A percentile compares a stretch with the other conserved stretches of the same genome.
phyloP scores from a whole-genome alignment of 2,329 filamentous ascomycete genomes.

The Zasmidium cellare region DNA sequence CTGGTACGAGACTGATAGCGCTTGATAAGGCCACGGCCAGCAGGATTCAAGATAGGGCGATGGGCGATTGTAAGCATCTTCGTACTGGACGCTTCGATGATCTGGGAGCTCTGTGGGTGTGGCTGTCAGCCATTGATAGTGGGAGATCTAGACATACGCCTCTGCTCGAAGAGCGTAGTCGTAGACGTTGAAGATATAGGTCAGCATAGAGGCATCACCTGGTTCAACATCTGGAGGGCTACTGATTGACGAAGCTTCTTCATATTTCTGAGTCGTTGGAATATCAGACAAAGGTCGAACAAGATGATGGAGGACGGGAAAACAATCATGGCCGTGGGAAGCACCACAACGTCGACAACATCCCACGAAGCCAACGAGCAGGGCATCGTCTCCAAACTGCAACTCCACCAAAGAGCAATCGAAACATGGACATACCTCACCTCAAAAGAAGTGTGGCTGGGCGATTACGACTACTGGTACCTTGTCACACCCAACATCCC shows the following conservation, averaged over 20 bases:
- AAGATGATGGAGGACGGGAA: neutral
- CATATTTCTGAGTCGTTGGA: no score
- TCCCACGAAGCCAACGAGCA: neutral
- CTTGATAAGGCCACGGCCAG: no score
- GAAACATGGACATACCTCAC: conserved; percentile 3
- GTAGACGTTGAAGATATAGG: no score
- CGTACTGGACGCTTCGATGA: neutral
- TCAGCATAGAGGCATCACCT: no score
- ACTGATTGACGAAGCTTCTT: no score
- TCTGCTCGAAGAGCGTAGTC: no score
- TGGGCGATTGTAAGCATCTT: neutral
- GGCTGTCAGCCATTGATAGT: neutral
- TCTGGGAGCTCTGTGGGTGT: neutral
- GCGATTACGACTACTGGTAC: conserved; percentile 14
- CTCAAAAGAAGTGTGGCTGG: conserved; percentile 7
- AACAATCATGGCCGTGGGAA: neutral
- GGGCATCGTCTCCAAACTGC: neutral
- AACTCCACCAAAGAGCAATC: neutral
- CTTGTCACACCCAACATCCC: conserved; percentile 15
- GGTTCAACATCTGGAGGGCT: no score
- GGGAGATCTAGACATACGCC: no score
- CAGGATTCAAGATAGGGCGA: neutral
- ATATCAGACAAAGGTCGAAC: no score
- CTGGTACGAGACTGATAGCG: neutral
- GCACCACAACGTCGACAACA: no score